Conservation (phyloP, 202 grass and related monocot species). For the Thinopyrum obtusiflorum region DNA sequence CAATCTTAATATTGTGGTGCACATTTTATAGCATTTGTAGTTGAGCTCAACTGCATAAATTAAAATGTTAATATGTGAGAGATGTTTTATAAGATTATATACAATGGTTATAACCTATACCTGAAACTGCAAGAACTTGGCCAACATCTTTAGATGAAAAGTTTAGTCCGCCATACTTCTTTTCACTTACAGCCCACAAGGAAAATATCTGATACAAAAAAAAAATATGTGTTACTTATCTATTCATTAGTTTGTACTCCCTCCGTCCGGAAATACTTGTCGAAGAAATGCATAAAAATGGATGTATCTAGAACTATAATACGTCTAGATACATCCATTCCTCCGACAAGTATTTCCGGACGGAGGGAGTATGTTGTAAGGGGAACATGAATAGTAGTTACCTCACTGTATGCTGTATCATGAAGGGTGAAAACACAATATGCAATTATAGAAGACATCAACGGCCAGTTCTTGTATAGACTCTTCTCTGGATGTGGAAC, state of each 20-base stretch:
- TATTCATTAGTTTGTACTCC: no score
- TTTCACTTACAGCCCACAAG: conserved; percentile 40
- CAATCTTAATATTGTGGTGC: background rate
- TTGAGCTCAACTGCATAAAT: background rate
- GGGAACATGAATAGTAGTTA: background rate
- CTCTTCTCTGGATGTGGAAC: conserved; percentile 23
- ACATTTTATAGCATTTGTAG: no score
- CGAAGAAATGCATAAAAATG: no score
- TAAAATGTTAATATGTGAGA: background rate
- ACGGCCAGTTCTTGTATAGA: conserved; percentile 57
- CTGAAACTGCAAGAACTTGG: conserved; percentile 17
- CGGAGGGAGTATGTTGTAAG: no score
- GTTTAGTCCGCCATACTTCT: conserved; percentile 52
- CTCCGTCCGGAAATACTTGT: no score
- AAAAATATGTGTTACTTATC: background rate
- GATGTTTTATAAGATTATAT: no score
- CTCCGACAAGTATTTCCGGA: no score
- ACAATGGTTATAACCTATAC: background rate
- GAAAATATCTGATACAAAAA: conserved; percentile 39
- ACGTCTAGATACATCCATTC: no score
- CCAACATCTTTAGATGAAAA: conserved; percentile 55
- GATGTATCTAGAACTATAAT: no score
- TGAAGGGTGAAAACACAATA: conserved; percentile 62
- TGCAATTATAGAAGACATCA: conserved; percentile 57
- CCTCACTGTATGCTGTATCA: conserved; percentile 55